Conservation (phyloP, 202 grass and related monocot species). For the Setaria viridis region DNA sequence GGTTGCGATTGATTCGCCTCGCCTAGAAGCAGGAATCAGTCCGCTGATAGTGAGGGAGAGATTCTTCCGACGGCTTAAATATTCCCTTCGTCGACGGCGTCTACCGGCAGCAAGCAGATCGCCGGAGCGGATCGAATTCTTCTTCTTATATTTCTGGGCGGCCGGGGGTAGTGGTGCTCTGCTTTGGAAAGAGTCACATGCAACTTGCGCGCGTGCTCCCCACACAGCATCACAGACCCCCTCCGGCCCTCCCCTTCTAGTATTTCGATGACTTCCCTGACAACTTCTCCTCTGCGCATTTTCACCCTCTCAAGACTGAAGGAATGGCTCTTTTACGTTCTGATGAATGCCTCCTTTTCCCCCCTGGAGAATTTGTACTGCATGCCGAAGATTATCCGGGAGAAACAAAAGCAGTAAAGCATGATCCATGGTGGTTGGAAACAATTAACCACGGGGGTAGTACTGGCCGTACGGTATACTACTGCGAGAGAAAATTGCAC, state of each 20-base stretch:
- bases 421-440: conserved; percentile 30
- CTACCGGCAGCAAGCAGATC: conserved; percentile 4
- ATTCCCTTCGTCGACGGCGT: conserved; percentile 48
- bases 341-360: neutral
- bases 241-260: neutral
- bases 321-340: neutral
- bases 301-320: neutral
- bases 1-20: neutral
- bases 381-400: neutral
- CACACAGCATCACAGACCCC: neutral
- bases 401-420: neutral
- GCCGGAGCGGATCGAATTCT: neutral
- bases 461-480: neutral
- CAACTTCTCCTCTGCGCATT: neutral
- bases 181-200: conserved; percentile 22
- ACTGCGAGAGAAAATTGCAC: conserved; percentile 14
- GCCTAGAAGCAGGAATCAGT: conserved; percentile 38
- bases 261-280: neutral
- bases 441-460: neutral
- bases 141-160: neutral
- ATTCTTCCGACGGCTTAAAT: conserved; percentile 26
- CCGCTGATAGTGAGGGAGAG: conserved; percentile 1
- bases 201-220: conserved; percentile 22
- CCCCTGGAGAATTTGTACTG: neutral
- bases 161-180: neutral